Base-by-base conservation (phyloP, 371 early-diverging fungal species). In the Mortierella polycephala region DNA sequence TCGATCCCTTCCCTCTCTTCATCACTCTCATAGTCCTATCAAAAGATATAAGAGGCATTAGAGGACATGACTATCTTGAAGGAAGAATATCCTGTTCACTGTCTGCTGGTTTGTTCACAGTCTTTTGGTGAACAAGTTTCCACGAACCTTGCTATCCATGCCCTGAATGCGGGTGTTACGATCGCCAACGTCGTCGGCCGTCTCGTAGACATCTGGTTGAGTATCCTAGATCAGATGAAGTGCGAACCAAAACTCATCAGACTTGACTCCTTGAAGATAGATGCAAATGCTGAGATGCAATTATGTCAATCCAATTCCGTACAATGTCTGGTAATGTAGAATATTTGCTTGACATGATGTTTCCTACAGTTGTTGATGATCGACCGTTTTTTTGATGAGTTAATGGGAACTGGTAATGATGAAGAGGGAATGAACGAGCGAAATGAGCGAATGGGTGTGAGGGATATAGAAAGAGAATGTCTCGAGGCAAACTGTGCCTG, bases 151-250 rank as follows among this genome's bases (percentile, higher is more conserved):
- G 69, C 83, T 83, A 56, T 90, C 92, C 63, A 83, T 82, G 44
- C 85, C 83, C n/a, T 81, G 81, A 30, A 82, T 74, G 39, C 86
- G 85, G 16, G 73, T 58, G 47, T 30, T 55, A 42, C 73, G 62
- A 9, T 73, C 86, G 40, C 83, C 85, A 18, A 64, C 65, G 37
- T 82, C 84, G 71, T 93, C 96, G n/a, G 91, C 86, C 7, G 95
- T 94, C 68, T 95, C 96, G 81, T 91, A 94, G 60, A 94, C 91
- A 85, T 95, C 96, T 42, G 92, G 94, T 74, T 92, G 93, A 65
- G 90, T 91, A 73, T 90, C 90, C 90, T 91, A 67, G 42, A 66
- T 55, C 23, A 64, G 53, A 70, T 56, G 58, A 37, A 47, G 13
- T 30, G 30, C 30, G 30, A 30, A 30, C 30, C 30, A 30, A 30